phyloP scores from a whole-genome alignment of 73 alveolate genomes.

The Paramecium tetraurelia region DNA sequence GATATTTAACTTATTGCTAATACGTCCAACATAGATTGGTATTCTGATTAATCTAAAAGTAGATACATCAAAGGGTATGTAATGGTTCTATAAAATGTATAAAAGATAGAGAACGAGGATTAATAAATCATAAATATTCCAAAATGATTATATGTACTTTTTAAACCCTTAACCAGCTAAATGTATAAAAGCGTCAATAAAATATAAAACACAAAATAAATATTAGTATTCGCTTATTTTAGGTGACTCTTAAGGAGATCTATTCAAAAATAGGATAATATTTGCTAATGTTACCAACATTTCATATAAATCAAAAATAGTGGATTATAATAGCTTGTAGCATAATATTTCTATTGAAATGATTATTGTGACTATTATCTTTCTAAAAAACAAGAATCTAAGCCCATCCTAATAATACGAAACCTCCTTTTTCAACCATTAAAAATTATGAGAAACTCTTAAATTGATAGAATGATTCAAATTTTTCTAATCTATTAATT shows the following conservation, averaged over 20 bases:
- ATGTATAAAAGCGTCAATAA: background rate
- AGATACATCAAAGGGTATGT: constrained; percentile 33
- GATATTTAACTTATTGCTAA: background rate
- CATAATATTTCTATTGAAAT: background rate
- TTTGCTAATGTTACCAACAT: background rate
- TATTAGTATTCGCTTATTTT: background rate
- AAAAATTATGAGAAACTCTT: background rate
- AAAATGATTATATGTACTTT: background rate
- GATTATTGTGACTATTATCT: background rate
- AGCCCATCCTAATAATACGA: background rate
- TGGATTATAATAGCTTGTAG: background rate
- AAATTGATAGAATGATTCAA: background rate
- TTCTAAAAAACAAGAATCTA: background rate
- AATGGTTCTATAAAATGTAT: background rate
- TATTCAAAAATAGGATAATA: background rate
- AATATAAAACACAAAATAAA: background rate
- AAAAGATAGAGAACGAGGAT: background rate
- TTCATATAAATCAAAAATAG: background rate
- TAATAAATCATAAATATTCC: constrained; percentile 7
- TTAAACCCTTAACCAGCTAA: constrained; percentile 25
- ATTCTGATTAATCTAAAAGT: constrained; percentile 8
- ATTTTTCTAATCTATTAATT: background rate
- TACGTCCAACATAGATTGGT: background rate
- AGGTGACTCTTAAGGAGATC: background rate
- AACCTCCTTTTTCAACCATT: background rate